Evolutionary conservation across 768 basidiomycete species (phyloP).

Genomic region (Leucosporidium scottii): DNA sequence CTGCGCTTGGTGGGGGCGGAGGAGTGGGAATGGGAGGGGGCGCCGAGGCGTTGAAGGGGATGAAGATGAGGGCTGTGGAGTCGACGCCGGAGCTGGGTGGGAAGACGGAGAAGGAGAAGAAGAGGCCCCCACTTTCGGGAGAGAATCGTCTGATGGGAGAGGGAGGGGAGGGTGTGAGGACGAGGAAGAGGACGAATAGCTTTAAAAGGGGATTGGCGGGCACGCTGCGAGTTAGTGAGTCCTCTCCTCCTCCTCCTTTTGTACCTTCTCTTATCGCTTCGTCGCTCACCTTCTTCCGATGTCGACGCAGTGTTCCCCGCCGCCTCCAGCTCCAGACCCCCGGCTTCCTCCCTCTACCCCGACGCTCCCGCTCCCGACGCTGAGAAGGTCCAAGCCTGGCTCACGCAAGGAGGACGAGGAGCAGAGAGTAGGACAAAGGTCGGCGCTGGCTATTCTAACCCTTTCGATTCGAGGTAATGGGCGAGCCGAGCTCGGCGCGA

Average conservation of each 20-base stretch:
- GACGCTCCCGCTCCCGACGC: constrained; percentile 6
- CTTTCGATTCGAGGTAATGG: neutral
- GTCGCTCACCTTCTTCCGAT: no score
- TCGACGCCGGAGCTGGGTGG: neutral
- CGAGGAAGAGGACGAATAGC: constrained; percentile 10
- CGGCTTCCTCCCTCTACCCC: no score
- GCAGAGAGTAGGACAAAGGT: neutral
- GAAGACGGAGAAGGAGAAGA: neutral
- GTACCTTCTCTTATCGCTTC: neutral
- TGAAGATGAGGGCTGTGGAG: neutral
- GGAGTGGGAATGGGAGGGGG: no score
- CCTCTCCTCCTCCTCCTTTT: neutral
- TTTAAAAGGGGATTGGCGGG: constrained; percentile 12
- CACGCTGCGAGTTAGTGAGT: constrained; percentile 23
- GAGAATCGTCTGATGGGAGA: no score
- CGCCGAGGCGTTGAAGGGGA: neutral
- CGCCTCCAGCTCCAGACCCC: neutral
- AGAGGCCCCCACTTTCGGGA: constrained; percentile 3
- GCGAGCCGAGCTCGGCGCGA: no score
- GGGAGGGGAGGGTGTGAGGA: neutral
- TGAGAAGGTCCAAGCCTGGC: neutral
- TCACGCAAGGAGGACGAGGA: neutral
- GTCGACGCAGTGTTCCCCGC: neutral
- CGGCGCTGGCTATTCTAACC: neutral
- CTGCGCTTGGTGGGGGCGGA: neutral